Base-by-base conservation (phyloP, 2,329 filamentous ascomycete genomes). In the Nemania sp. region DNA sequence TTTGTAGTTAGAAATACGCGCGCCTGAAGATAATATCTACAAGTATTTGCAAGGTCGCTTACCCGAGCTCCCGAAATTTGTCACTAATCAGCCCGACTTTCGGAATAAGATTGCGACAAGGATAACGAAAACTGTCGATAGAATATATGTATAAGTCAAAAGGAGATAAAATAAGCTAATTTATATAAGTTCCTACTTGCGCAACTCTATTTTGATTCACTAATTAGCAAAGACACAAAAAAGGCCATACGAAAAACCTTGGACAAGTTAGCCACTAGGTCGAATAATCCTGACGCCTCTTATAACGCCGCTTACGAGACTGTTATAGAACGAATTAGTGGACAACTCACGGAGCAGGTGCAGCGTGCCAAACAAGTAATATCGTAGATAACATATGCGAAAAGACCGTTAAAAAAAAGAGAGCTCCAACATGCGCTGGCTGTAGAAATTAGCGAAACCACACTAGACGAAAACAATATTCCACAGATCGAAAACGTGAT, bases 341-440 rank as follows among this genome's bases (percentile, higher is more conserved):
- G 59, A 0, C 76, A 80, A 42, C 8, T 59, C 0, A 1, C 45
- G 1, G 70, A 68, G 3, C 57, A 68, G 8, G 31, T 37, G 19
- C 50, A 68, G 0, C 64, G 77, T 33, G 77, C 78, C 0, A 72
- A 67, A 6, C 50, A 71, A 15, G 64, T 68, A 2, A 49, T 80
- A 0, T 64, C 65, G 0, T 80, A 74, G 77, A 71, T 80, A 8
- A 67, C 65, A 0, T 74, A 53, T 31, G 68, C 74, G 1, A 69
- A 62, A 39, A 66, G 70, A 34, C 70, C 62, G 0, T 54, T 80
- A 0, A 68, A 54, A 1, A 63, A 50, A 1, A 0, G 15, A 1
- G 75, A 79, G 51, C 66, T 80, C 3, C 68, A 69, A 44, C 68
- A 78, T 55, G 76, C 75, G 0, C 66, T 81, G 12, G 75, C 72